Base-by-base conservation (phyloP, 176 grass and related monocot species). In the Carex scoparia region DNA sequence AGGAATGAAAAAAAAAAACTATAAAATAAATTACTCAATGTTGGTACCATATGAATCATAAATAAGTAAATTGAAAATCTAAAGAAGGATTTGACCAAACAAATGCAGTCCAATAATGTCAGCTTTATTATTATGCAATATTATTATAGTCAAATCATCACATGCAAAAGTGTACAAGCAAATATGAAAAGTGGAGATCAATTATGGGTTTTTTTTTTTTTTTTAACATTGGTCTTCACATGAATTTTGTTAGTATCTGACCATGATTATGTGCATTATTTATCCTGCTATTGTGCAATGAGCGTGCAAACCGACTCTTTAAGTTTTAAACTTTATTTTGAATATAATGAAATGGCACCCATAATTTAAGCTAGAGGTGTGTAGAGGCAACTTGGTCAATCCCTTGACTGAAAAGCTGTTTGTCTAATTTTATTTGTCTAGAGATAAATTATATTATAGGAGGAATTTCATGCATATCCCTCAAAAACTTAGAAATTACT, bases 111-210 rank as follows among this genome's bases (percentile, higher is more conserved):
- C 51, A 78, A 10, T 74, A 19, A 44, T 74, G 70, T 10, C 9
- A 51, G 10, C n/a, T 49, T 48, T 40, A 70, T 35, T 42, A 13
- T 63, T 69, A 15, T 74, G 44, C 18, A 74, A n/a, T 73, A 74
- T 12, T 73, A 48, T 48, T 13, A 76, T 30, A 1, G 5, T 14
- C 4, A 30, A 37, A 33, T 79, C 14, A 56, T 35, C 28, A 58
- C 51, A 58, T 58, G 53, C 74, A 79, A 79, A 58, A 58, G 27
- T 53, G 74, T 79, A 14, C 74, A 58, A 79, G 53, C 74, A 79
- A 79, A 78, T 51, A 56, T 33, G 73, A 78, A 18, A 78, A 78
- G 51, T 57, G 51, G 12, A 57, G 49, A 56, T 73, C 38, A 27
- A 73, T 73, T 49, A 70, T 42, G 40, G 33, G 37, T 3, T 10